Evolutionary conservation across 106 monocot species (phyloP), one percentile per base, ranked within the genome.

Genomic region (Iris macrosiphon): DNA sequence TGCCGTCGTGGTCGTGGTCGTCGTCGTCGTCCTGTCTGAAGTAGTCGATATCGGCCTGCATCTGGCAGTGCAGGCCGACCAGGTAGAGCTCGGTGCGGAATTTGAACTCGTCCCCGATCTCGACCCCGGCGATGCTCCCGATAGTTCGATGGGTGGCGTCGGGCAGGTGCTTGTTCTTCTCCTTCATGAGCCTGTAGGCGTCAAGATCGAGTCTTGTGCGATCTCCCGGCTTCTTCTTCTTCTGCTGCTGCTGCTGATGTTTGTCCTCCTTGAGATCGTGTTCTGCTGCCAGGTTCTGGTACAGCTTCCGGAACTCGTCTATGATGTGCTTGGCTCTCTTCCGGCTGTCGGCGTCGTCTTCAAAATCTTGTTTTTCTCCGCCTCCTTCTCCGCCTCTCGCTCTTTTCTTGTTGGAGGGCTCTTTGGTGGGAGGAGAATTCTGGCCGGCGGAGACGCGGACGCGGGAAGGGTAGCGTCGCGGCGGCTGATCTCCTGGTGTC

Each of bases 21-120:
- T 70, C 60, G 14, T 65, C n/a, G 3, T 45, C 54, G 25, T 38
- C 40, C 42, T 9, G 46, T 4, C 58, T 59, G 11, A 53, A 24
- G 7, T 15, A 59, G 71, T 83, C 83, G 40, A 83, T 78, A 7
- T 73, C 78, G 32, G 53, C 55, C 62, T 78, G 73, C 48, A 28
- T 55, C 14, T 61, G 66, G 20, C 78, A 70, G 35, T 83, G 83
- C 43, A 83, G 73, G 18, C 83, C 77, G 20, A 78, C 57, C 0
- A 78, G 32, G 22, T 57, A 17, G 19, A 83, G 67, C 24, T 83
- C 78, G 1, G 69, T 58, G 24, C 77, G 61, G 49, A 66, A 83
- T 17, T 70, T 57, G 49, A 83, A 83, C 47, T 74, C 64, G 55
- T 74, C 83, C 3, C 83, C 83, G 57, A 83, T 53, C 35, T 78